Conservation (phyloP, 176 grass and related monocot species). For the Secale cereale region DNA sequence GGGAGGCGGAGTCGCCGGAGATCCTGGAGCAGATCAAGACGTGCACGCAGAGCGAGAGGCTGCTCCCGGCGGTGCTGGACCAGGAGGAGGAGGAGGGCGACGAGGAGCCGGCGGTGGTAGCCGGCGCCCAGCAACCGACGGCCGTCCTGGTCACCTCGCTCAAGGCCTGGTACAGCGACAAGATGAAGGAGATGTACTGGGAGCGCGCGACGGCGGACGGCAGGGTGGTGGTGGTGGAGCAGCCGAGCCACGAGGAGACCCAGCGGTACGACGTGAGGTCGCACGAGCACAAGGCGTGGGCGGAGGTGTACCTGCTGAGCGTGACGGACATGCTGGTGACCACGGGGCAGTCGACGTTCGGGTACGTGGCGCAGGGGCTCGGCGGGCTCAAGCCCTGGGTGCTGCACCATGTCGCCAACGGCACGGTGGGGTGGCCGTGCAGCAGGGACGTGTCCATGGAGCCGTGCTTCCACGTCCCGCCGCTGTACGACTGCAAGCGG, state of each 20-base stretch:
- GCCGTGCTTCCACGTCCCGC: constrained; percentile 44
- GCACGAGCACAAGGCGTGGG: background rate
- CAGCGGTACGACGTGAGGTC: constrained; percentile 35
- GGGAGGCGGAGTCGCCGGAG: background rate
- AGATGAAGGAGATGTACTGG: constrained; percentile 44
- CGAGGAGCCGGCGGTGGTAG: background rate
- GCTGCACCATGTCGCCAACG: background rate
- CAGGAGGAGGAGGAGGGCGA: background rate
- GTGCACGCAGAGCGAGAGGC: background rate
- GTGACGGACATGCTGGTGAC: constrained; percentile 26
- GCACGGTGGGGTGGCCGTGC: constrained; percentile 13
- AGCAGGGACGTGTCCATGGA: constrained; percentile 40
- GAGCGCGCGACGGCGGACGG: constrained; percentile 5
- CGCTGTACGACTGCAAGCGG: constrained; percentile 19
- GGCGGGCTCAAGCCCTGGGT: constrained; percentile 42
- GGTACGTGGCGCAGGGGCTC: constrained; percentile 20
- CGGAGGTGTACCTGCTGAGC: constrained; percentile 42
- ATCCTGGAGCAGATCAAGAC: background rate
- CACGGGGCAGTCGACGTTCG: constrained; percentile 31
- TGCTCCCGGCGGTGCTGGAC: background rate
- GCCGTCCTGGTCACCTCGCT: constrained; percentile 29
- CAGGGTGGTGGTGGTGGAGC: constrained; percentile 28
- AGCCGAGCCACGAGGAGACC: constrained; percentile 42
- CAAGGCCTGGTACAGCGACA: constrained; percentile 35
- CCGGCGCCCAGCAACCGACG: background rate